Evolutionary conservation across 1,284 basidiomycete genomes (phyloP).

Genomic region (Peniophora sp.): DNA sequence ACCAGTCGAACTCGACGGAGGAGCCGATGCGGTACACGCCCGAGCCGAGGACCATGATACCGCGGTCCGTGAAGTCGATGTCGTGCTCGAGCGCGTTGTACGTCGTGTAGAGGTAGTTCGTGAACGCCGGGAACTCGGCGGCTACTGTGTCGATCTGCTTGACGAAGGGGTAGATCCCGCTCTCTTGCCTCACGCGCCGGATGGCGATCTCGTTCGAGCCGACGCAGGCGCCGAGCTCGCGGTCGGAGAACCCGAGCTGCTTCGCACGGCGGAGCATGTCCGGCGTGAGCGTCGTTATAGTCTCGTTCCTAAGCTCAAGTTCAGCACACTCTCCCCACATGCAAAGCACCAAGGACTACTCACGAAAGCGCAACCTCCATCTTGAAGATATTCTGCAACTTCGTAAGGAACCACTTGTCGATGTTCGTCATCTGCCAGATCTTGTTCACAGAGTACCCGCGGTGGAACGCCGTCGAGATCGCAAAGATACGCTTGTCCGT

Average conservation of each 20-base stretch:
- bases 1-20: slow-evolving; percentile 99
- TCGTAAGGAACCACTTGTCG: slow-evolving; percentile 96
- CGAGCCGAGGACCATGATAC: slow-evolving; percentile 96
- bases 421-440: slow-evolving; percentile 97
- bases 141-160: slow-evolving; percentile 99
- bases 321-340: not conserved
- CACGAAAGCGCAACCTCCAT: slow-evolving; percentile 76
- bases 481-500: slow-evolving; percentile 92
- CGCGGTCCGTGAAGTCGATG: slow-evolving; percentile 81
- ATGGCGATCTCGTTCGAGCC: slow-evolving; percentile 87
- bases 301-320: slow-evolving; percentile 42
- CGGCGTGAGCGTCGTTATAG: slow-evolving; percentile 60
- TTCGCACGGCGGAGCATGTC: slow-evolving; percentile 79
- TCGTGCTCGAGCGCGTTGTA: slow-evolving; percentile 96
- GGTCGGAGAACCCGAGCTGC: slow-evolving; percentile 94
- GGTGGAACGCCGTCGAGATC: slow-evolving; percentile 81
- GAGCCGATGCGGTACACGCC: slow-evolving; percentile 99
- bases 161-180: slow-evolving; percentile 82
- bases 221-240: slow-evolving; percentile 76
- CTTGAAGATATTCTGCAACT: slow-evolving; percentile 75
- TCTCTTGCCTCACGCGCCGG: slow-evolving; percentile 80
- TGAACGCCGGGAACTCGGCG: slow-evolving; percentile 97
- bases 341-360: slow-evolving; percentile 20
- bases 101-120: slow-evolving; percentile 98
- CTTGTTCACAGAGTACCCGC: slow-evolving; percentile 91